phyloP scores from a whole-genome alignment of 1,284 basidiomycete genomes.

The Agroathelia rolfsii region DNA sequence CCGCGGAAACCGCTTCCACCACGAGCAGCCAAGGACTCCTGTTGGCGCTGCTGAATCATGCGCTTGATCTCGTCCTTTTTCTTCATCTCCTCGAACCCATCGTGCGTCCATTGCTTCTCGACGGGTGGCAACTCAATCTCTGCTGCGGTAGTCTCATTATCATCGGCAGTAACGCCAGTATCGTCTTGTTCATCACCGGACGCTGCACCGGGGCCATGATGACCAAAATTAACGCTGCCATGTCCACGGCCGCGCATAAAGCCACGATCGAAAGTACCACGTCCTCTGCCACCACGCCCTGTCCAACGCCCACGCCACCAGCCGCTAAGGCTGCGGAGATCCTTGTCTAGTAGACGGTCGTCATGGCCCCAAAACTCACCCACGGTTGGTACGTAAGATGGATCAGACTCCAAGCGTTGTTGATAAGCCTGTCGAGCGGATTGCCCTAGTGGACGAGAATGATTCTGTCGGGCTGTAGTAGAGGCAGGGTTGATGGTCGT shows the following conservation, averaged over 20 bases:
- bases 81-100: constrained; percentile 79
- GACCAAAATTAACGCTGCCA: constrained; percentile 27
- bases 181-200: too few species aligned
- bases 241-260: constrained; percentile 45
- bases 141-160: constrained; percentile 8
- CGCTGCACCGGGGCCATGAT: too few species aligned
- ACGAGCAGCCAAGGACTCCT: constrained; percentile 20
- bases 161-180: too few species aligned
- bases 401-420: constrained; percentile 67
- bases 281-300: constrained; percentile 52
- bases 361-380: constrained; percentile 91
- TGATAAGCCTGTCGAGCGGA: constrained; percentile 70
- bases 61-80: constrained; percentile 53
- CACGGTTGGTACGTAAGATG: constrained; percentile 77
- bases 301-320: constrained; percentile 80
- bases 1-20: constrained; percentile 21
- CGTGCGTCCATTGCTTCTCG: constrained; percentile 68
- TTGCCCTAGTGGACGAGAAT: constrained; percentile 35
- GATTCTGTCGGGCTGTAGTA: constrained; percentile 16
- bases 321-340: constrained; percentile 61
- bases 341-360: constrained; percentile 71
- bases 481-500: constrained; percentile 10
- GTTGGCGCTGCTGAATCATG: constrained; percentile 20
- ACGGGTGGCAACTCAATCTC: constrained; percentile 39
- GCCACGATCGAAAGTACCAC: constrained; percentile 31